phyloP scores from a whole-genome alignment of 495 filamentous ascomycete genomes.

The Parachaetomium inaequale region DNA sequence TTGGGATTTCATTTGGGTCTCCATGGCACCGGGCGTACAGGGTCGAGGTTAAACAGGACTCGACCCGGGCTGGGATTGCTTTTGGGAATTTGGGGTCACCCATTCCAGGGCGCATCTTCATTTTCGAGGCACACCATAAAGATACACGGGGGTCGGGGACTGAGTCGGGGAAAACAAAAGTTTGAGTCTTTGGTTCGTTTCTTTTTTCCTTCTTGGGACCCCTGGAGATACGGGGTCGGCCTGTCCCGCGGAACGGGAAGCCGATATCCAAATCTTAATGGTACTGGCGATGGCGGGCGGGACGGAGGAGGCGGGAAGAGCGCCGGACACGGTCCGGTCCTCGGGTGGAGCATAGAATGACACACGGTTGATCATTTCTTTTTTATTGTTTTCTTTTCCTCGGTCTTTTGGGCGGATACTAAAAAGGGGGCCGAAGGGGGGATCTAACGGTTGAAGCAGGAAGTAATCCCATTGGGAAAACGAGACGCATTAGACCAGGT shows the following conservation, averaged over 20 bases:
- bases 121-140: constrained; percentile 10
- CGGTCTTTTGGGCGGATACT: neutral
- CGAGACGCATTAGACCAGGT: constrained; percentile 23
- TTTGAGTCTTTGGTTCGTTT: constrained; percentile 10
- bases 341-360: neutral
- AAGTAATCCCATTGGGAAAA: neutral
- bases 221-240: neutral
- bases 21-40: constrained; percentile 12
- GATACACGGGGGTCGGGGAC: constrained; percentile 1
- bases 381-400: neutral
- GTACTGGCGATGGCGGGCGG: constrained; percentile 1
- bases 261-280: constrained; percentile 15
- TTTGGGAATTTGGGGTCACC: constrained; percentile 17
- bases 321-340: neutral
- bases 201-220: constrained; percentile 4
- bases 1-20: constrained; percentile 25
- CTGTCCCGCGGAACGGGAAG: neutral
- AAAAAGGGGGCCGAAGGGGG: neutral
- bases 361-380: neutral
- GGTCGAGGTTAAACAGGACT: constrained; percentile 29
- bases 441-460: neutral
- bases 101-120: constrained; percentile 2
- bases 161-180: constrained; percentile 16
- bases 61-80: constrained; percentile 12
- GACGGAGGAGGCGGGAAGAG: neutral